A percentile compares a stretch with the other conserved stretches of the same genome.
Evolutionary conservation across 805 yeast genomes (phyloP).

Genomic region (Kodamaea restingae): DNA sequence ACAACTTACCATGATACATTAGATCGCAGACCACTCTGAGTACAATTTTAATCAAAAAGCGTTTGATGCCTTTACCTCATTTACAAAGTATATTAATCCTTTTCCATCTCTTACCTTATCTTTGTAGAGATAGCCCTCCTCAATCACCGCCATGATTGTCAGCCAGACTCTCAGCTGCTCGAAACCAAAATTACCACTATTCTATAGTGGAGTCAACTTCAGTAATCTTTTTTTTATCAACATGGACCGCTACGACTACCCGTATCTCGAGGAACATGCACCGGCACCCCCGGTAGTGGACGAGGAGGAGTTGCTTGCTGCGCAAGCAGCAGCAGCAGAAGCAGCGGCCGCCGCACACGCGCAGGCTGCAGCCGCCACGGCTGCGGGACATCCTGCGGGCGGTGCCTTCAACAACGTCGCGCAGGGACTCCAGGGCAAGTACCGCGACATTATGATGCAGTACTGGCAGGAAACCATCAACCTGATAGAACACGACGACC

Average conservation of each 20-base stretch:
- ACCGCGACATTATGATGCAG: conserved; percentile 85
- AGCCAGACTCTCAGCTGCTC: too few species aligned
- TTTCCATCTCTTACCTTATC: too few species aligned
- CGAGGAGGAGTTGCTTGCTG: conserved; percentile 12
- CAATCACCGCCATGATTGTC: too few species aligned
- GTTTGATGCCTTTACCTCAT: too few species aligned
- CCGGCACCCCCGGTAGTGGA: conserved; percentile 13
- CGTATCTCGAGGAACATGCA: conserved; percentile 23
- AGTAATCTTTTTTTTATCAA: too few species aligned
- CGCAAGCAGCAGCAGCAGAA: conserved; percentile 9
- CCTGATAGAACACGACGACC: conserved; percentile 80
- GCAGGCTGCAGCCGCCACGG: conserved; percentile 45
- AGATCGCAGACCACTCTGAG: too few species aligned
- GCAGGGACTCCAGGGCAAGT: conserved; percentile 78
- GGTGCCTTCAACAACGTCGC: conserved; percentile 87
- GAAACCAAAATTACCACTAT: too few species aligned
- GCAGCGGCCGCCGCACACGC: conserved; percentile 41
- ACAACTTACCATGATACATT: too few species aligned
- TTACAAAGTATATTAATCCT: too few species aligned
- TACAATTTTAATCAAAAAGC: too few species aligned
- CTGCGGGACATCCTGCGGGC: conserved; percentile 45
- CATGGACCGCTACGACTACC: conserved; percentile 21
- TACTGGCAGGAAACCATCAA: conserved; percentile 97
- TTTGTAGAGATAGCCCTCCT: too few species aligned
- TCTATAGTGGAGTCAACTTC: too few species aligned